Base-by-base conservation (phyloP, 1,284 basidiomycete genomes). In the Ustilago curta region DNA sequence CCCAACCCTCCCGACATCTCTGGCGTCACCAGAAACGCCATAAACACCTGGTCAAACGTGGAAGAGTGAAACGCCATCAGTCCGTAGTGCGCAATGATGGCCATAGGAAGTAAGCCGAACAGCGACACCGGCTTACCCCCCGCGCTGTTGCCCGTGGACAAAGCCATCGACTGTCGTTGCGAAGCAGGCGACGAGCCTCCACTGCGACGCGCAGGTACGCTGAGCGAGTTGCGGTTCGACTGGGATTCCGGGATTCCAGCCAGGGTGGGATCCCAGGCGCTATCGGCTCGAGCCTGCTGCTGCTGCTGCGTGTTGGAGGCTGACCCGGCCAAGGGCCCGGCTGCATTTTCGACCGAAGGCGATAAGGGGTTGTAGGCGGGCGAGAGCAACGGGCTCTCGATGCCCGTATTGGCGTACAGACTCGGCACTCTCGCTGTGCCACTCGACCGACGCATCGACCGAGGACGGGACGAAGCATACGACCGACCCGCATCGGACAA, bases 41-140 rank as follows among this genome's bases (percentile, higher is more conserved):
- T 82, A 58, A 85, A 85, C 14, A 85, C 77, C 49, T 85, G 83
- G 43, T 85, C 84, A 54, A 84, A 85, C 0, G 81, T 84, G 14
- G 83, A 76, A 8, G 81, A 79, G 67, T 85, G 83, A 61, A 84
- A 83, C 0, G 82, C 77, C 58, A 85, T 57, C 29, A 82, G 42
- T 1, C 77, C 80, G 51, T 85, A 85, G 55, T 85, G 83, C 21
- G 75, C 79, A 42, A 85, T 83, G 42, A 84, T 80, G 31, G 70
- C 78, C 21, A 80, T 42, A 1, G 84, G 84, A 1, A 85, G 70
- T 27, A 82, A 60, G 5, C 63, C 55, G 42, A 78, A 83, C 2
- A 83, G 43, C 35, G 79, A 78, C 2, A 53, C 44, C 2, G 68
- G 42, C 0, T 52, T 29, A 4, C 27, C 40, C 3, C 56, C 39